Evolutionary conservation across 108 stramenopile genomes (phyloP).

Genomic region (Cylindrotheca closterium): DNA sequence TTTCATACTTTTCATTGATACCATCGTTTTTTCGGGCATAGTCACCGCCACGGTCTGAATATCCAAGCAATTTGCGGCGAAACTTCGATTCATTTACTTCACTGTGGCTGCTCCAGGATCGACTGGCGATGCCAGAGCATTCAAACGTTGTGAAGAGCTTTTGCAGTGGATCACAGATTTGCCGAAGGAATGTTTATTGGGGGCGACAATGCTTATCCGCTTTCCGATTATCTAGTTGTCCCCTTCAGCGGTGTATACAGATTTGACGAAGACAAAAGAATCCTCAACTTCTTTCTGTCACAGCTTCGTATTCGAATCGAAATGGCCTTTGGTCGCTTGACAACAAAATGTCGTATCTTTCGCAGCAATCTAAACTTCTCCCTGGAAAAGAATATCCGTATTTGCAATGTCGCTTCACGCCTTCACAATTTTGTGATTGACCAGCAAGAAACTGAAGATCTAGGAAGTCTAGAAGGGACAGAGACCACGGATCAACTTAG

Average conservation of each 20-base stretch:
- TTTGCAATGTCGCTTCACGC: not conserved
- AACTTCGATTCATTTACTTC: too few relatives aligned
- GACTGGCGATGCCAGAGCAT: too few relatives aligned
- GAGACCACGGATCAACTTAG: too few relatives aligned
- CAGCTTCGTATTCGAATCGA: constrained; percentile 44
- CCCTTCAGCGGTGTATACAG: constrained; percentile 22
- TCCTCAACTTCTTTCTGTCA: constrained; percentile 22
- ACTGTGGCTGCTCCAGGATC: too few relatives aligned
- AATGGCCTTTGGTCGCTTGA: constrained; percentile 35
- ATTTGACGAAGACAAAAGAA: constrained; percentile 10
- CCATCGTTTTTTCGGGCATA: too few relatives aligned
- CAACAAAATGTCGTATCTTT: constrained; percentile 22
- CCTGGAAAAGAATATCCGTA: not conserved
- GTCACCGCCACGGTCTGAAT: too few relatives aligned
- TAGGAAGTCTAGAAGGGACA: not conserved
- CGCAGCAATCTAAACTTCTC: not conserved
- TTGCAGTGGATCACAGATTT: too few relatives aligned
- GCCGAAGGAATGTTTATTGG: too few relatives aligned
- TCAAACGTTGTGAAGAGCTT: too few relatives aligned
- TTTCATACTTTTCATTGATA: too few relatives aligned
- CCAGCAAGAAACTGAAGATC: not conserved
- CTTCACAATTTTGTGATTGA: not conserved
- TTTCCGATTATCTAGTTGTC: constrained; percentile 13
- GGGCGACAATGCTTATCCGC: too few relatives aligned
- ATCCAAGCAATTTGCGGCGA: too few relatives aligned